These are phyloP conservation scores for Collybiopsis luxurians DNA, from an alignment of 768 basidiomycete genomes.

Conservation along the genomic window DNA sequence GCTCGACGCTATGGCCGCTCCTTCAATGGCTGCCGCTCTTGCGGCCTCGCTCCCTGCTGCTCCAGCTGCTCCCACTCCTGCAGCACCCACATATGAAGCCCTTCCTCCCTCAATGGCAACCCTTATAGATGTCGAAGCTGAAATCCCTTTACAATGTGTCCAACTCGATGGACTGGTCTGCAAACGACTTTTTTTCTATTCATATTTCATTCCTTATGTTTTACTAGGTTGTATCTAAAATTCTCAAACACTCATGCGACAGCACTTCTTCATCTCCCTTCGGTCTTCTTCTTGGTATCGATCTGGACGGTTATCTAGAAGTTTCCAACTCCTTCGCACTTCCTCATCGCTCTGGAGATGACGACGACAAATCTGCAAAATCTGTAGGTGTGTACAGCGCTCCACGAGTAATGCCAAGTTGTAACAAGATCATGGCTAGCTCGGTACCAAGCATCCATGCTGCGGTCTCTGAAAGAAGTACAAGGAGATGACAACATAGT, in stretches of 20 bases:
- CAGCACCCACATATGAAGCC: constrained; percentile 73
- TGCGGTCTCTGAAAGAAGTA: constrained; percentile 86
- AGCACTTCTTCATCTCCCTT: constrained; percentile 69
- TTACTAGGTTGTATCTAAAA: constrained; percentile 84
- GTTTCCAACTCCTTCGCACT: constrained; percentile 89
- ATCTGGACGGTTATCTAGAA: constrained; percentile 88
- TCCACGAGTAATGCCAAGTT: constrained; percentile 5
- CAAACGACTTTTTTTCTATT: background rate
- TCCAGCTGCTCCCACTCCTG: constrained; percentile 55
- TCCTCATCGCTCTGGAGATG: constrained; percentile 69
- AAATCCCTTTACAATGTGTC: constrained; percentile 74
- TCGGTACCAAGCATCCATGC: constrained; percentile 82
- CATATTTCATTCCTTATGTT: constrained; percentile 3
- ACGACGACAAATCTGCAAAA: constrained; percentile 81
- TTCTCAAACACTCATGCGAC: constrained; percentile 89
- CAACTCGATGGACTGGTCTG: constrained; percentile 87
- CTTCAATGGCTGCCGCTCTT: constrained; percentile 91
- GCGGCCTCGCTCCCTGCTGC: constrained; percentile 80
- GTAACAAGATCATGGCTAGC: constrained; percentile 33
- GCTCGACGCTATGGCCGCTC: constrained; percentile 52
- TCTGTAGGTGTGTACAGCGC: constrained; percentile 53
- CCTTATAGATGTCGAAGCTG: constrained; percentile 90
- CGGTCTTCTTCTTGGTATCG: constrained; percentile 86
- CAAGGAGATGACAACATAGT: constrained; percentile 89
- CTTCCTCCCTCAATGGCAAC: constrained; percentile 93